Evolutionary conservation across 1,284 basidiomycete species (phyloP), one percentile per base, ranked within the genome.

Genomic region (Apiotrichum sp.): DNA sequence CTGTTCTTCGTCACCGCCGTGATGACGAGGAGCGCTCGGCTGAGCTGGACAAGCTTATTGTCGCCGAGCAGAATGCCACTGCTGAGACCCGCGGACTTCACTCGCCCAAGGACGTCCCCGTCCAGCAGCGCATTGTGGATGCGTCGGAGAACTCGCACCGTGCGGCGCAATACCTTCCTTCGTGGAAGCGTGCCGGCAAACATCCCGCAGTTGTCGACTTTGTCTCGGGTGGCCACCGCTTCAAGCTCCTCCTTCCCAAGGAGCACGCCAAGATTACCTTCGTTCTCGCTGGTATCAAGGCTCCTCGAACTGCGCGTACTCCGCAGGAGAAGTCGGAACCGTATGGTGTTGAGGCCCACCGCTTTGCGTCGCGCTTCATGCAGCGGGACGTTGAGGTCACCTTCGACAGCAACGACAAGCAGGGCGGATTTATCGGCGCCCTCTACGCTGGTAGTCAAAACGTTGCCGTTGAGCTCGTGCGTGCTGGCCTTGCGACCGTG

Each of bases 371-470:
- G 47, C 82, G 82, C 57, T 92, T 87, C 68, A 86, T 97, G 84
- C 96, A 98, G 74, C 84, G 93, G 31, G 96, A 98, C 68, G 87
- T 93, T 13, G 95, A 98, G 75, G 85, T 98, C 59, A 86, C 90
- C 63, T 85, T 97, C 46, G 88, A 95, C 57, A 82, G 84, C 45
- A 85, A 87, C 13, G 95, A 98, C 79, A 97, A 96, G 78, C 87
- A 87, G 14, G 95, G 95, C 40, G 93, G 95, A 6, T 98, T 97
- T 78, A 93, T 98, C 63, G 95, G 95, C 14, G 78, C 86, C 1
- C 79, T 97, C 55, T 96, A 88, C 74, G 63, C 88, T 66, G 90
- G 83, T 66, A 67, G 69, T 2, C 87, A 91, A 62, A 98, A 97
- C 71, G 86, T 83, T 46, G 93, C 92, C 1, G 79, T 93, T 43